Evolutionary conservation across 2,329 filamentous ascomycete species (phyloP).

Genomic region (Colletotrichum melonis): DNA sequence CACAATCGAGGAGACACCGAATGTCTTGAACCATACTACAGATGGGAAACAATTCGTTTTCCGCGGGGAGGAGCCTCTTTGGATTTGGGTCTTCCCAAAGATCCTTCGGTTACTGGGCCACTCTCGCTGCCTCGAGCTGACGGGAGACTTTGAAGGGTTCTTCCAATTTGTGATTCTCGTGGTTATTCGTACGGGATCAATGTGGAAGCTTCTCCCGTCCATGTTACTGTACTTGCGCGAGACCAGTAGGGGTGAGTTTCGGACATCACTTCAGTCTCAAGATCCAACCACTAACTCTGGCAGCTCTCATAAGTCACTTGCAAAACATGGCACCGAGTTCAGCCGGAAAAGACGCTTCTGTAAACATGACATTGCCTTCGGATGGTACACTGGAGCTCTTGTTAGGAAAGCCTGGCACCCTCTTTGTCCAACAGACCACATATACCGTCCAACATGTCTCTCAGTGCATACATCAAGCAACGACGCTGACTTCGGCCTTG

Average conservation of each 20-base stretch:
- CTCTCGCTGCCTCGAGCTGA: slow-evolving; percentile 57
- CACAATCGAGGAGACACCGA: slow-evolving; percentile 80
- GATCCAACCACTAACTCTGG: slow-evolving; percentile 32
- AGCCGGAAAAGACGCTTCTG: slow-evolving; percentile 42
- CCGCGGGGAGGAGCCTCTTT: slow-evolving; percentile 70
- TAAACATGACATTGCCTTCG: slow-evolving; percentile 52
- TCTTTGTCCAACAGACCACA: slow-evolving; percentile 44
- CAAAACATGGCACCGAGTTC: slow-evolving; percentile 45
- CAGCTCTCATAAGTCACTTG: slow-evolving; percentile 49
- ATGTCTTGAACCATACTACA: slow-evolving; percentile 66
- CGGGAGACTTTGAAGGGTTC: slow-evolving; percentile 63
- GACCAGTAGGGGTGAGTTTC: slow-evolving; percentile 56
- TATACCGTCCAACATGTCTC: slow-evolving; percentile 53
- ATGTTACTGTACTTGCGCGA: slow-evolving; percentile 62
- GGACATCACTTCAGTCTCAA: background rate
- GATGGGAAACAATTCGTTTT: slow-evolving; percentile 57
- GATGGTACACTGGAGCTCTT: slow-evolving; percentile 50
- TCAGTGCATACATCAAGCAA: slow-evolving; percentile 60
- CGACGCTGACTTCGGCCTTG: slow-evolving; percentile 56
- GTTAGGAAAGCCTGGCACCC: slow-evolving; percentile 38
- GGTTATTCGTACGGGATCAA: slow-evolving; percentile 52
- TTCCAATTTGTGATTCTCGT: slow-evolving; percentile 60
- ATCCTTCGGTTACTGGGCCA: slow-evolving; percentile 68
- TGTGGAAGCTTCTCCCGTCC: slow-evolving; percentile 60
- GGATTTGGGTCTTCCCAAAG: slow-evolving; percentile 73